Conservation (phyloP, 345 rosid genomes). For the Camelina sativa region DNA sequence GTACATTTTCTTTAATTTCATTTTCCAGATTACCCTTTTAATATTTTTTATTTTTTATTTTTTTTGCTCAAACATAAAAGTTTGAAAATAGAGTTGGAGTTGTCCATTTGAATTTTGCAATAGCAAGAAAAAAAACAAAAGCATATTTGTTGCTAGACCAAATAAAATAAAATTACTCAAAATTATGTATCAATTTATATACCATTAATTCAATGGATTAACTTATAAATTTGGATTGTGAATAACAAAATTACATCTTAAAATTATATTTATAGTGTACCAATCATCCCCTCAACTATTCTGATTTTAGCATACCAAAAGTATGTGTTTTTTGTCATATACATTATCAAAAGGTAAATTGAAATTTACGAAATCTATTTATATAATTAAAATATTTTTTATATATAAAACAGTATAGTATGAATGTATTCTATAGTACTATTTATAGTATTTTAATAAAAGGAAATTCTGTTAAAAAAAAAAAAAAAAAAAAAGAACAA, state of each 20-base stretch:
- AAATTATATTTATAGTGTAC: not conserved
- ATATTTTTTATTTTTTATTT: not conserved
- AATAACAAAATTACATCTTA: too few species aligned
- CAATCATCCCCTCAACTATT: not conserved
- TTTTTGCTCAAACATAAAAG: too few species aligned
- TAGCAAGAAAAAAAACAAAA: not conserved
- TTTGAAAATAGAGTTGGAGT: too few species aligned
- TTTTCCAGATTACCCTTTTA: not conserved
- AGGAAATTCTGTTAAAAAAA: not conserved
- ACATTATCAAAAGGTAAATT: constrained; percentile 15
- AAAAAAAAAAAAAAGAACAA: constrained; percentile 1
- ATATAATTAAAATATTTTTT: too few species aligned
- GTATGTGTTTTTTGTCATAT: not conserved
- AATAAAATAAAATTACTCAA: not conserved
- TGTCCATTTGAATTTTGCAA: too few species aligned
- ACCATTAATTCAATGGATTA: not conserved
- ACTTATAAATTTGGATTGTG: not conserved
- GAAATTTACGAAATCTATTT: not conserved
- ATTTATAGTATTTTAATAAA: not conserved
- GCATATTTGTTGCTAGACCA: too few species aligned
- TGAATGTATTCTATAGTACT: not conserved
- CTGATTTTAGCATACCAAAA: not conserved
- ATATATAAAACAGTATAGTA: too few species aligned
- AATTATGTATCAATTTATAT: too few species aligned
- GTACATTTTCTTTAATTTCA: not conserved